Evolutionary conservation across 2,329 filamentous ascomycete genomes (phyloP).

Genomic region (Immersiporthe knoxdaviesiana): DNA sequence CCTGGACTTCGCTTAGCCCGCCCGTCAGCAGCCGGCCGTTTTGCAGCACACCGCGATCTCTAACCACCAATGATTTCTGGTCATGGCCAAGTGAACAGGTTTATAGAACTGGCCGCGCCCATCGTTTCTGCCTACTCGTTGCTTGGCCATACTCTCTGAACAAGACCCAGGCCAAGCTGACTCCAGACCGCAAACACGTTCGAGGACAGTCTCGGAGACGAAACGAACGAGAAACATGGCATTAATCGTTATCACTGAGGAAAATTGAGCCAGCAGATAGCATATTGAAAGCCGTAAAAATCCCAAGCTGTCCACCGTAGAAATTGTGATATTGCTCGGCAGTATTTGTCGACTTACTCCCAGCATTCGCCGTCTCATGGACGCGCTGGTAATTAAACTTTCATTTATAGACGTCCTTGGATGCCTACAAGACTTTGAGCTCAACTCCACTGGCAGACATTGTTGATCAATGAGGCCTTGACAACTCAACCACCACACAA

Average conservation of each 20-base stretch:
- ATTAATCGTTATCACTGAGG: too few species aligned
- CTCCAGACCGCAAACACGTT: neutral
- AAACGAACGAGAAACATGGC: too few species aligned
- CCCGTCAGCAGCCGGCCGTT: neutral
- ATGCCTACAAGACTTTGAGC: neutral
- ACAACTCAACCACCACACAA: neutral
- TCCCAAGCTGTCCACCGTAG: neutral
- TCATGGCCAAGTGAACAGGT: neutral
- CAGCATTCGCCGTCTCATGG: neutral
- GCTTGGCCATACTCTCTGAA: neutral
- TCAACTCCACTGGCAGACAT: neutral
- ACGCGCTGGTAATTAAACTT: neutral
- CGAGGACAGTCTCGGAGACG: constrained; percentile 1
- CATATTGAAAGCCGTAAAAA: neutral
- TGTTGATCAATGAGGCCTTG: neutral
- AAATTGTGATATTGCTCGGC: neutral
- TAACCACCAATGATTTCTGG: neutral
- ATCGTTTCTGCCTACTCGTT: neutral
- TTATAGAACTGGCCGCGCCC: neutral
- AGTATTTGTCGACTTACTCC: neutral
- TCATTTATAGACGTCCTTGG: neutral
- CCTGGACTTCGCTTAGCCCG: neutral
- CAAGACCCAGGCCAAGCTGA: neutral
- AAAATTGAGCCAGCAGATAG: neutral
- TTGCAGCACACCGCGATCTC: neutral